These are phyloP conservation scores for Acarospora socialis DNA, from an alignment of 2,329 filamentous ascomycete species.

Conservation along the genomic window DNA sequence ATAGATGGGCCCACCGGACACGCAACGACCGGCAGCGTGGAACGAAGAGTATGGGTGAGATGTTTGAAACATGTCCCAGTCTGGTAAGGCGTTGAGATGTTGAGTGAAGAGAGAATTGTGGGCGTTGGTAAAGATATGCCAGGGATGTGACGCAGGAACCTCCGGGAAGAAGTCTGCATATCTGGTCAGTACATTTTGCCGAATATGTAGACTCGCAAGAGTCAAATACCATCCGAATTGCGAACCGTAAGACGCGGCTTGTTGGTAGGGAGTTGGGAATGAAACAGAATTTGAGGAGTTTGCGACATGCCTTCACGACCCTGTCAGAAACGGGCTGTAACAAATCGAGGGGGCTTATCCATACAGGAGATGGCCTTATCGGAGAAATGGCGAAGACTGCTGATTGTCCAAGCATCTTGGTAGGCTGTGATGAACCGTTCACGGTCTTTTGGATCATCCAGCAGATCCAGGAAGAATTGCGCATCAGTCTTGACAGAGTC, in stretches of 20 bases:
- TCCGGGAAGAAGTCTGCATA: conserved; percentile 69
- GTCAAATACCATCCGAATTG: conserved; percentile 51
- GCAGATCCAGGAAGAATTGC: conserved; percentile 75
- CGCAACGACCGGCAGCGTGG: conserved; percentile 77
- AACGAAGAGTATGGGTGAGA: conserved; percentile 58
- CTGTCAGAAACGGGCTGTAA: not conserved
- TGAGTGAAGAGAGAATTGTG: conserved; percentile 74
- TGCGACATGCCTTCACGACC: conserved; percentile 55
- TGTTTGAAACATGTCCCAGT: conserved; percentile 67
- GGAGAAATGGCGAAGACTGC: conserved; percentile 63
- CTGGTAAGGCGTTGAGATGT: conserved; percentile 73
- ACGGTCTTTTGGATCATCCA: conserved; percentile 54
- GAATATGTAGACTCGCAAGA: conserved; percentile 5
- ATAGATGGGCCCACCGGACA: conserved; percentile 85
- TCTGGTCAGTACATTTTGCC: conserved; percentile 18
- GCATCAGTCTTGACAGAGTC: conserved; percentile 87
- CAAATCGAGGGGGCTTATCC: not conserved
- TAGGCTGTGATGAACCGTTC: conserved; percentile 59
- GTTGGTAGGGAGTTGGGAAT: conserved; percentile 65
- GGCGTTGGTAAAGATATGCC: conserved; percentile 92
- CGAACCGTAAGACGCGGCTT: conserved; percentile 60
- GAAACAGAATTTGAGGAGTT: conserved; percentile 71
- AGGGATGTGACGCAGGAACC: conserved; percentile 65
- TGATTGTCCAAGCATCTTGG: conserved; percentile 72
- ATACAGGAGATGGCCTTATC: conserved; percentile 64